phyloP scores from a whole-genome alignment of 768 basidiomycete species.

The Podaxis pistillaris region DNA sequence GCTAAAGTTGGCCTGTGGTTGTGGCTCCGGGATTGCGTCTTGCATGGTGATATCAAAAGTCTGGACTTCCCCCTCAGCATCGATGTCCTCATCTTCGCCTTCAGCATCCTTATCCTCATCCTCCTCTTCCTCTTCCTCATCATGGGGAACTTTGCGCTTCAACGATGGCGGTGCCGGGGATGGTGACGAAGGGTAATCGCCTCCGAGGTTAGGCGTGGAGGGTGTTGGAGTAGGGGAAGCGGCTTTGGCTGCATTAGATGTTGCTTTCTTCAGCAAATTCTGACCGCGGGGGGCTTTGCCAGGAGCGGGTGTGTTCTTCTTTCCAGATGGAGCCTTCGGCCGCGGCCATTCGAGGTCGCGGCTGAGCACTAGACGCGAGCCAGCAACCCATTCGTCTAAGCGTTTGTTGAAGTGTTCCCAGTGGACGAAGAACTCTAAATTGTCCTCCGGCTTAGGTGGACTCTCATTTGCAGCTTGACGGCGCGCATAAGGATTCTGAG shows the following conservation, averaged over 20 bases:
- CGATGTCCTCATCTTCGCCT: constrained; percentile 61
- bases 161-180: constrained; percentile 53
- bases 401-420: constrained; percentile 99
- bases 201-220: constrained; percentile 45
- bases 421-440: constrained; percentile 94
- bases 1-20: constrained; percentile 69
- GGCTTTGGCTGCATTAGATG: constrained; percentile 59
- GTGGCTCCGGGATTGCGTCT: constrained; percentile 49
- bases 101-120: constrained; percentile 51
- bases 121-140: constrained; percentile 65
- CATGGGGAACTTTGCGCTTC: constrained; percentile 68
- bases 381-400: constrained; percentile 95
- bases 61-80: constrained; percentile 73
- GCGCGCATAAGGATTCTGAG: constrained; percentile 57
- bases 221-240: constrained; percentile 61
- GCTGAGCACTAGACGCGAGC: constrained; percentile 78
- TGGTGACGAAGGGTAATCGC: constrained; percentile 47
- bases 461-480: constrained; percentile 46
- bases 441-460: constrained; percentile 61
- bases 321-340: constrained; percentile 60
- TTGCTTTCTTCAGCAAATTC: constrained; percentile 66
- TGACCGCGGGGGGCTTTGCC: constrained; percentile 50
- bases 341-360: constrained; percentile 96
- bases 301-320: constrained; percentile 49
- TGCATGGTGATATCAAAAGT: constrained; percentile 62